These are phyloP conservation scores for Glomus cerebriforme DNA, from an alignment of 192 early-diverging fungal species.

Conservation along the genomic window DNA sequence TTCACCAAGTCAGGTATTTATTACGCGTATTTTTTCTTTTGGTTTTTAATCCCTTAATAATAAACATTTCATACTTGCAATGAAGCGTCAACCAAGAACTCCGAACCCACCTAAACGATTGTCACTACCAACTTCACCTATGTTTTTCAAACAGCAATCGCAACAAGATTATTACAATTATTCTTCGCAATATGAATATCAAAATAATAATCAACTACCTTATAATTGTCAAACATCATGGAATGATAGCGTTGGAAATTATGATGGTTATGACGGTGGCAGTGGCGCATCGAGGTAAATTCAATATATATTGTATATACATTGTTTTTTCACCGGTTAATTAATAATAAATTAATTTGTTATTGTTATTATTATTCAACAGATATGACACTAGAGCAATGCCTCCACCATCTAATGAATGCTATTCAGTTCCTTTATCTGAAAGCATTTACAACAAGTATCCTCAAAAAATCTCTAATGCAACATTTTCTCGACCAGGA, in stretches of 20 bases:
- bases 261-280: not conserved
- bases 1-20: not conserved
- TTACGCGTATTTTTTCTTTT: not conserved
- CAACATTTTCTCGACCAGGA: not conserved
- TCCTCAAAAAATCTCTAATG: not conserved
- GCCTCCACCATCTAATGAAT: not conserved
- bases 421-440: not conserved
- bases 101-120: slow-evolving; percentile 20
- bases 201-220: not conserved
- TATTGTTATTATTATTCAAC: not conserved
- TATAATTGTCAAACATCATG: not conserved
- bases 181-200: not conserved
- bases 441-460: not conserved
- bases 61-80: not conserved
- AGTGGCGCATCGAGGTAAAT: not conserved
- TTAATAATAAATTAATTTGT: too few relatives aligned
- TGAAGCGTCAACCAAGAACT: not conserved
- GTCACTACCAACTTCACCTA: not conserved
- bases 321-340: too few relatives aligned
- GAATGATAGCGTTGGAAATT: not conserved
- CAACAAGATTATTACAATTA: not conserved
- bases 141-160: not conserved
- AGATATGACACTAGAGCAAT: not conserved
- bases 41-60: not conserved
- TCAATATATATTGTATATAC: too few relatives aligned